Base-by-base conservation (phyloP, 371 early-diverging fungal species). In the Mycotypha africana region DNA sequence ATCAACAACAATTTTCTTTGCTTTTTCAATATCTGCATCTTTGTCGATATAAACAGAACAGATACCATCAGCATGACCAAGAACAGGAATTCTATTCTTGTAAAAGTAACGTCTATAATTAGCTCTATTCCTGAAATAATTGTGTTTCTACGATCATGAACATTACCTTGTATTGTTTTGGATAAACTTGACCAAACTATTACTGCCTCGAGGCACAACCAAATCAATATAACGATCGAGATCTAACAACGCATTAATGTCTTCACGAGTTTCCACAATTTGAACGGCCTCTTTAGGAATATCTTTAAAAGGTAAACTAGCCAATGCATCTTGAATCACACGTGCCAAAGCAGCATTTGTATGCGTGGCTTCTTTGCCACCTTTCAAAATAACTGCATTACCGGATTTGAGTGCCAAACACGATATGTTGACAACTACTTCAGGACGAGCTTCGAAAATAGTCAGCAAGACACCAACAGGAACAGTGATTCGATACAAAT, bases 391-490 rank as follows among this genome's bases (percentile, higher is more conserved):
- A 1, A 92, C 95, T 6, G 98, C 95, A 67, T 97, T 97, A 48
- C 88, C 91, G 10, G 93, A 92, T 63, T 97, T 97, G 47, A 97
- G 79, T 2, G 95, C 92, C 56, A 97, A 69, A n/a, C 88, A 86
- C 0, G 94, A 86, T 47, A 97, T 95, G 53, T 97, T 94, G 17
- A 95, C 95, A 15, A 95, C 93, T 1, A 97, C 98, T 65, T 97
- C 98, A n/a, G 98, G 98, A 19, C 98, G 81, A 15, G 98, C 94
- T 65, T 97, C 98, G 52, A 97, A 97, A 45, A 97, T 97, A 47
- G 94, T 92, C 65, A 97, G 66, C 33, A 93, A 66, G 14, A 94
- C 95, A 25, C 98, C 98, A 16, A 97, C 91, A 30, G 98, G 95
- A 26, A 91, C 92, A 1, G 85, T 78, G 8, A 97, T 86, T 4